Base-by-base conservation (phyloP, 2,329 filamentous ascomycete genomes). In the Cytospora piceicola region DNA sequence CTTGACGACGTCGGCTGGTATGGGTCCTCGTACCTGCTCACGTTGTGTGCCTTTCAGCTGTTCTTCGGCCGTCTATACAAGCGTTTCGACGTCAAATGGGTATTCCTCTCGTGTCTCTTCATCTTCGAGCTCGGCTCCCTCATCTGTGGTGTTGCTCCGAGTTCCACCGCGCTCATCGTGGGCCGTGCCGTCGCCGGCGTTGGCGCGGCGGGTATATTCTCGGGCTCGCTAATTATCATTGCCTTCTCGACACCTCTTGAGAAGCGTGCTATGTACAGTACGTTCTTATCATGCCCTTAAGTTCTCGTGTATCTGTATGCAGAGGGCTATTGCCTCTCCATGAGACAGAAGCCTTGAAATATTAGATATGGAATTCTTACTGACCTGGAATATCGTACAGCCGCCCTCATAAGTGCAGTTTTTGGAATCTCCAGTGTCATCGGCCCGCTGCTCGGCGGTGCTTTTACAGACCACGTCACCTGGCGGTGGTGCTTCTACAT, bases 1-100 rank as follows among this genome's bases (percentile, higher is more conserved):
- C 72, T 81, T 0, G 72, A 75, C 5, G 80, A 82, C 63, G 77
- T 83, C 4, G 80, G 78, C 55, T 82, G 81, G 80, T 82, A 82
- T 60, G 79, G 78, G 1, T 75, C 65, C 3, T 75, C 75, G 22
- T 78, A 79, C 67, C 72, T 78, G 67, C 74, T 80, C 67, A 78
- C 78, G 59, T 72, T 62, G 71, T 46, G 72, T 71, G 68, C 58
- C 8, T 68, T 68, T 58, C 70, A 70, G 58, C 65, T 68, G 1
- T 42, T 67, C 22, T 69, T 70, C 55, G 72, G 73, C 52, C 76
- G 76, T 0, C 70, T 70, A 4, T 74, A 74, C 62, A 72, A 71
- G 46, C 78, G 79, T 68, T 82, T 81, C 70, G 71, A 77, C 30
- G 72, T 82, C 49, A 71, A 70, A 39, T 77, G 75, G 60, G 76